Evolutionary conservation across 2,329 filamentous ascomycete genomes (phyloP).

Genomic region (Emmonsiellopsis sp.): DNA sequence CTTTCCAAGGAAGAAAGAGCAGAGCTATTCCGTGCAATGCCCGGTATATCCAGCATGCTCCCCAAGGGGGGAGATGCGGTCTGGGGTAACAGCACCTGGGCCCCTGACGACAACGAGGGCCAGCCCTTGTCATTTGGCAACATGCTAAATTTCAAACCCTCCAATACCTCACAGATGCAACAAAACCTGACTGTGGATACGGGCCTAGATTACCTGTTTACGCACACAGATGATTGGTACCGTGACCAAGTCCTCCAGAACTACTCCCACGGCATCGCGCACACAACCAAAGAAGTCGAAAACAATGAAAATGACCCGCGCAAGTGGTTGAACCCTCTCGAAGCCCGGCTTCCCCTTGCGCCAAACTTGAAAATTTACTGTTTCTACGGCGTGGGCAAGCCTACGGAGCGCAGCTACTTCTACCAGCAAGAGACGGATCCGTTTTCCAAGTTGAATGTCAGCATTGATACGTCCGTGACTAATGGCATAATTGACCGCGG

Average conservation of each 20-base stretch:
- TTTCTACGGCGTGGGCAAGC: conserved; percentile 91
- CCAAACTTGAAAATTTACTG: conserved; percentile 91
- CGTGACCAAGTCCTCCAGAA: conserved; percentile 57
- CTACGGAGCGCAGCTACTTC: conserved; percentile 85
- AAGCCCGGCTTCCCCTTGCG: conserved; percentile 75
- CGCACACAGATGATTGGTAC: conserved; percentile 80
- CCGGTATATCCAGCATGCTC: conserved; percentile 91
- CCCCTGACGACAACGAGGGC: conserved; percentile 72
- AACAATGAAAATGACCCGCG: conserved; percentile 63
- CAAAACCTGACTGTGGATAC: conserved; percentile 72
- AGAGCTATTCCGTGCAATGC: conserved; percentile 94
- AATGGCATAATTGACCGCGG: conserved; percentile 59
- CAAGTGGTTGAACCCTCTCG: conserved; percentile 97
- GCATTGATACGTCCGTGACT: conserved; percentile 43
- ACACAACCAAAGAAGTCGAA: conserved; percentile 69
- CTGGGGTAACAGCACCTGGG: conserved; percentile 85
- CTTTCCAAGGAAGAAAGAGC: conserved; percentile 81
- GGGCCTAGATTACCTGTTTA: conserved; percentile 68
- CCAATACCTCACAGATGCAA: conserved; percentile 50
- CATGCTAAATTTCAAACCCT: conserved; percentile 70
- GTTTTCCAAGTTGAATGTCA: conserved; percentile 46
- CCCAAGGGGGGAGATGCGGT: conserved; percentile 86
- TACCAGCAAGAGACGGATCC: conserved; percentile 65
- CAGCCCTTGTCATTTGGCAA: conserved; percentile 69
- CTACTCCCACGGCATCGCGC: conserved; percentile 84